Base-by-base conservation (phyloP, 805 yeast species). In the Kazachstania africana region DNA sequence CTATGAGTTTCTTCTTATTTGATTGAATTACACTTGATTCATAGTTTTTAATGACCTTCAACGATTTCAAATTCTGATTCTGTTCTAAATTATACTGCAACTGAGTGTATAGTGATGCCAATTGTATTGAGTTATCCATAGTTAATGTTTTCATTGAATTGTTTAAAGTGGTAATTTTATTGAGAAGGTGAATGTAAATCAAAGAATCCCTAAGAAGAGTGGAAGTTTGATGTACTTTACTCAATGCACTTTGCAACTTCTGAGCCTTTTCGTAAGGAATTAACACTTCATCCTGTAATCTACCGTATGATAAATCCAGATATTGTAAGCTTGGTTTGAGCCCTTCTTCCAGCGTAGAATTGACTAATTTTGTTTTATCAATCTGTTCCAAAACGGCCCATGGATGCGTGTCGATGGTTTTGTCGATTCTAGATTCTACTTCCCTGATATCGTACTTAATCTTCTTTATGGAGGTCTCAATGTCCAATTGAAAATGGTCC, bases 161-260 rank as follows among this genome's bases (percentile, higher is more conserved):
- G 15, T 22, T 25, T 6, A 45, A 16, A 12, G 31, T n/a, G 25
- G 42, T 36, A 12, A 53, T 36, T 33, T 44, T 47, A 14, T 44
- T 39, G 1, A 45, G 36, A 30, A 53, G 34, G 33, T 53, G 55
- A 10, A 50, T 26, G 26, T 44, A 49, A 13, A 50, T 36, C 17
- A 52, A 36, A 4, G 51, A 43, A 27, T 51, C 55, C 31, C 58
- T 44, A 28, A 54, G 33, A 8, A 53, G 29, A 22, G 39, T 48
- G 4, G 56, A 46, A 5, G 58, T 52, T 34, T 54, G 58, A 33
- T 54, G 57, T 16, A 54, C 42, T 31, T 53, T 54, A 36, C 47
- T 44, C 18, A 53, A 38, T 4, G 48, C 53, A n/a, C 36, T 32
- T 33, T 53, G 58, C 16, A 54, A 29, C 32, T 39, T 50, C 17